Conservation (phyloP, 768 basidiomycete species). For the Thelephora ganbajun region DNA sequence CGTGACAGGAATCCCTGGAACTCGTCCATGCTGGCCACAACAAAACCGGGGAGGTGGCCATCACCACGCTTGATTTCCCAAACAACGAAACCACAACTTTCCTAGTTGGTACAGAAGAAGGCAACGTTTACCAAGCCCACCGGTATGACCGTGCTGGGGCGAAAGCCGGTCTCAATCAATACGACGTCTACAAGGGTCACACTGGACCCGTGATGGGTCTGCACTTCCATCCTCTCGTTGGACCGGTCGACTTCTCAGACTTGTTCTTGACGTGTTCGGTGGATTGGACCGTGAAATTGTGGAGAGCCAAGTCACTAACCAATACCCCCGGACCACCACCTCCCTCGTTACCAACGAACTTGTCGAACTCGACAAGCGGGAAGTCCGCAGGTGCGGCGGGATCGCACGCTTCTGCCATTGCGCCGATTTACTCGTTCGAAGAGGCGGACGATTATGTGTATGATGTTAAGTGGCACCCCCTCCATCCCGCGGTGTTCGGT, state of each 20-base stretch:
- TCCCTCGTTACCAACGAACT: conserved; percentile 6
- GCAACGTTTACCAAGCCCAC: conserved; percentile 92
- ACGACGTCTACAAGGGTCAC: conserved; percentile 89
- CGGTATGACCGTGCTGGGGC: conserved; percentile 93
- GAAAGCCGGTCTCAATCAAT: conserved; percentile 89
- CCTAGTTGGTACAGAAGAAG: conserved; percentile 97
- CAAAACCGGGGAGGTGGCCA: conserved; percentile 94
- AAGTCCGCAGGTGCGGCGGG: conserved; percentile 3
- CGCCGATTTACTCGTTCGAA: conserved; percentile 86
- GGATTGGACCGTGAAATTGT: conserved; percentile 98
- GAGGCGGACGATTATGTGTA: conserved; percentile 98
- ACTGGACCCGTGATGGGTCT: conserved; percentile 89
- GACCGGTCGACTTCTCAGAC: conserved; percentile 91
- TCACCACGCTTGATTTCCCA: conserved; percentile 89
- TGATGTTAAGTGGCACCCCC: conserved; percentile 96
- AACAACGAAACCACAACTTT: conserved; percentile 95
- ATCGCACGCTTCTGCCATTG: conserved; percentile 26
- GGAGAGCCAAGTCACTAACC: conserved; percentile 70
- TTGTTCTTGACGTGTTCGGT: conserved; percentile 86
- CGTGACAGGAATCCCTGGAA: conserved; percentile 76
- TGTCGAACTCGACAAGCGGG: background rate
- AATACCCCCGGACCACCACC: conserved; percentile 44
- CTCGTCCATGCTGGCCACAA: conserved; percentile 81
- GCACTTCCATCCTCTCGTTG: conserved; percentile 85
- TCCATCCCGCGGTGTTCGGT: conserved; percentile 89